Evolutionary conservation across 2,329 filamentous ascomycete genomes (phyloP), one percentile per base, ranked within the genome.

Genomic region (Neopestalotiopsis sp.): DNA sequence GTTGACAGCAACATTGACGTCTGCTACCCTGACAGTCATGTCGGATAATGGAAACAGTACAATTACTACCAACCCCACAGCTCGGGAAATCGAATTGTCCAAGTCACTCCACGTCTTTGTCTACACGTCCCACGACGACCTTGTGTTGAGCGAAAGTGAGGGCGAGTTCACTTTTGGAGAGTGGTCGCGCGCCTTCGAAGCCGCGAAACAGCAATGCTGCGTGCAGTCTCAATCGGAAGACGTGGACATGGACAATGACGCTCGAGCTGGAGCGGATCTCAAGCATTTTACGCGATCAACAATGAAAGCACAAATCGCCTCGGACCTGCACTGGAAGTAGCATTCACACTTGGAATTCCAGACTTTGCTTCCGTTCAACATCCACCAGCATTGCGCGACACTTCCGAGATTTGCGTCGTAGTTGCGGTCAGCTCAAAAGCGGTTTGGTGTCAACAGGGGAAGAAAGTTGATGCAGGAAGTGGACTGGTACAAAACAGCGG

Each of bases 61-160:
- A 62, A 81, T 90, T 40, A 79, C 89, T 38, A 80, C 84, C 34
- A 87, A 91, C 67, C 94, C 94, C 6, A 89, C 88, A 4, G 84
- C 89, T 5, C 83, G 87, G 28, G 86, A 92, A 70, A 85, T 91
- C 61, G 85, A 89, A 72, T 81, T 83, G 61, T 91, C 92, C 12
- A 85, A 83, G 67, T 97, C 94, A 5, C 82, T 93, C 28, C 95
- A 98, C 78, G 93, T 92, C n/a, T 86, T 98, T 69, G 92, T 90
- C 5, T 97, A 96, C 78, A 91, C 91, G n/a, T 90, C 91, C 1
- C 84, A 89, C 65, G 88, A 91, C 9, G 90, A 93, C 69, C 82
- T 97, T 65, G 81, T 98, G 28, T 81, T 97, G 57, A 90, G 89
- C 42, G 93, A 97, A 81, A 97, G 94, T 75, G 90, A 95, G 75